Percentiles rank a stretch among this genome's conserved stretches.
These are phyloP conservation scores for Wolfiporia cocos DNA, from an alignment of 1,284 basidiomycete species.

Conservation along the genomic window DNA sequence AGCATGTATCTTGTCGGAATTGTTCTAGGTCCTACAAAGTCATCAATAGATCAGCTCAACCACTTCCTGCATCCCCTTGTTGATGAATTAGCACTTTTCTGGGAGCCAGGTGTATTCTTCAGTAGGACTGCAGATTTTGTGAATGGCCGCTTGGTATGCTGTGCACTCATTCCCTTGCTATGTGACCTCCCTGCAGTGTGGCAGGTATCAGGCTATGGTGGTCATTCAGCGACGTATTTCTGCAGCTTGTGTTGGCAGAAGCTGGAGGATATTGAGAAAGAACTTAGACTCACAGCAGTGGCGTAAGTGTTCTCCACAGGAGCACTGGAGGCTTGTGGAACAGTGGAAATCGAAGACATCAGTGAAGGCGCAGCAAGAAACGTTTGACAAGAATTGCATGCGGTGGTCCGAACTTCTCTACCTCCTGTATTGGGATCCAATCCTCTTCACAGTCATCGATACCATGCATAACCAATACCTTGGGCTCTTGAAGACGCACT, in stretches of 20 bases:
- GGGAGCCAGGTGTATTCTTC: conserved; percentile 17
- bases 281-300: not conserved
- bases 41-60: conserved; percentile 28
- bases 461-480: conserved; percentile 30
- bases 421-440: conserved; percentile 31
- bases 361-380: not conserved
- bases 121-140: not conserved
- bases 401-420: conserved; percentile 20
- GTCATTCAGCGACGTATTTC: not conserved
- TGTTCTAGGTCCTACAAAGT: conserved; percentile 31
- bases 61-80: conserved; percentile 29
- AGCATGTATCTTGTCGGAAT: conserved; percentile 25
- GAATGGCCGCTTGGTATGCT: not conserved
- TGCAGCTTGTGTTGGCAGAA: not conserved
- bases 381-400: conserved; percentile 16
- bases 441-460: conserved; percentile 24
- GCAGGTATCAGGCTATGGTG: not conserved
- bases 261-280: not conserved
- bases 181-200: not conserved
- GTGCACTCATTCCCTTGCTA: not conserved
- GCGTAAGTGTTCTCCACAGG: not conserved
- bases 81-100: conserved; percentile 25
- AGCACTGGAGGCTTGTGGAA: not conserved
- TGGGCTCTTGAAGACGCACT: conserved; percentile 20
- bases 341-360: conserved; percentile 6